phyloP scores from a whole-genome alignment of 306 rosid species.

The Castanopsis chinensis region DNA sequence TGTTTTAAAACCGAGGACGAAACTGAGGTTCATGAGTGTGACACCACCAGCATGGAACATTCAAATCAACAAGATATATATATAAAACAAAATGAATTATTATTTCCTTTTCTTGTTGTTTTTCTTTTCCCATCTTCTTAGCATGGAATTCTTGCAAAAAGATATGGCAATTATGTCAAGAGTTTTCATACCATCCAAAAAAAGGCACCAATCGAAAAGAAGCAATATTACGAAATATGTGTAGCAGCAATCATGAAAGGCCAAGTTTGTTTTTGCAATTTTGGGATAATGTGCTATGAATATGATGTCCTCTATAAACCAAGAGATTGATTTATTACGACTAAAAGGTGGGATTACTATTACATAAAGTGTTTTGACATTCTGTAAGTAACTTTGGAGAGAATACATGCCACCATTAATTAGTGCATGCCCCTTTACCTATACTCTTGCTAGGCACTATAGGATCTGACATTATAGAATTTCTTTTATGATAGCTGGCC shows the following conservation, averaged over 20 bases:
- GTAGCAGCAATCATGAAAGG: not conserved
- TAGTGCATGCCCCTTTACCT: not conserved
- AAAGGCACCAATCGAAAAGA: not conserved
- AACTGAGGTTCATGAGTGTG: not conserved
- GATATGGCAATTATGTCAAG: not conserved
- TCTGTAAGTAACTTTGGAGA: not conserved
- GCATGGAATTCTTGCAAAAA: not conserved
- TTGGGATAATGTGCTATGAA: too few species aligned
- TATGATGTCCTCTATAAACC: too few species aligned
- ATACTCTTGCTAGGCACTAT: not conserved
- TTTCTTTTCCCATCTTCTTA: not conserved
- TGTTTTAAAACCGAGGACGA: not conserved
- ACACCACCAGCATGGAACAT: not conserved
- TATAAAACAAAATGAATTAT: not conserved
- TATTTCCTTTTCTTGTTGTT: not conserved
- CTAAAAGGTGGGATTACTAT: too few species aligned
- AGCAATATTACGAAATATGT: not conserved
- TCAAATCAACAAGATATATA: not conserved
- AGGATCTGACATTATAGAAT: not conserved
- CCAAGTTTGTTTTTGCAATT: not conserved
- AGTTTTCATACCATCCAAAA: not conserved
- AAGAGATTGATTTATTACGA: too few species aligned
- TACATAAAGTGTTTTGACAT: not conserved
- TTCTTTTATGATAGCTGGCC: not conserved
- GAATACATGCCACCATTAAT: not conserved